phyloP scores from a whole-genome alignment of 2,329 filamentous ascomycete genomes.

The Venturia nashicola region DNA sequence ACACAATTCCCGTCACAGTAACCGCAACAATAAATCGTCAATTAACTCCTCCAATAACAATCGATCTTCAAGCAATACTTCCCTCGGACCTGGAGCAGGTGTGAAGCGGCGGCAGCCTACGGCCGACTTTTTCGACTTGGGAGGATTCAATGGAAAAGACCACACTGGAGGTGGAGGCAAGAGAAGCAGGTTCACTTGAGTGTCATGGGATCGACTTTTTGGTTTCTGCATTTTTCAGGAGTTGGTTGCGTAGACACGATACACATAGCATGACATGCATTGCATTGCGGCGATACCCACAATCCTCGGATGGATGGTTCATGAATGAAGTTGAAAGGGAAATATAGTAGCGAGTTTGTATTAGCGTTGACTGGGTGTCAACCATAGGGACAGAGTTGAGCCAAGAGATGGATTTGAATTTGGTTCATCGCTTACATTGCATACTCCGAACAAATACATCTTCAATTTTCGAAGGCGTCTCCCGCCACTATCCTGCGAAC shows the following conservation, averaged over 20 bases:
- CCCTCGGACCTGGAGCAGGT: conserved; percentile 51
- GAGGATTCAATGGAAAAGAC: conserved; percentile 43
- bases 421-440: background rate
- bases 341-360: background rate
- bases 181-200: conserved; percentile 24
- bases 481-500: too few species aligned
- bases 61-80: conserved; percentile 21
- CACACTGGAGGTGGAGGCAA: conserved; percentile 43
- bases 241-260: background rate
- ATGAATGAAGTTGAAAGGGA: background rate
- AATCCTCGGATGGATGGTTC: background rate
- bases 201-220: background rate
- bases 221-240: background rate
- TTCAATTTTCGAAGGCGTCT: background rate
- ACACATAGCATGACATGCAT: background rate
- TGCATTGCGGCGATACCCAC: conserved; percentile 2
- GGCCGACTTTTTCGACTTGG: conserved; percentile 63
- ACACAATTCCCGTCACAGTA: conserved; percentile 11
- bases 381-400: background rate
- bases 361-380: background rate
- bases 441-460: background rate
- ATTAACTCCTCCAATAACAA: background rate
- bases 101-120: conserved; percentile 63
- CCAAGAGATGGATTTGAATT: background rate
- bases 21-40: conserved; percentile 11